These are phyloP conservation scores for Fusarium irregulare DNA, from an alignment of 2,329 filamentous ascomycete genomes.

Conservation along the genomic window DNA sequence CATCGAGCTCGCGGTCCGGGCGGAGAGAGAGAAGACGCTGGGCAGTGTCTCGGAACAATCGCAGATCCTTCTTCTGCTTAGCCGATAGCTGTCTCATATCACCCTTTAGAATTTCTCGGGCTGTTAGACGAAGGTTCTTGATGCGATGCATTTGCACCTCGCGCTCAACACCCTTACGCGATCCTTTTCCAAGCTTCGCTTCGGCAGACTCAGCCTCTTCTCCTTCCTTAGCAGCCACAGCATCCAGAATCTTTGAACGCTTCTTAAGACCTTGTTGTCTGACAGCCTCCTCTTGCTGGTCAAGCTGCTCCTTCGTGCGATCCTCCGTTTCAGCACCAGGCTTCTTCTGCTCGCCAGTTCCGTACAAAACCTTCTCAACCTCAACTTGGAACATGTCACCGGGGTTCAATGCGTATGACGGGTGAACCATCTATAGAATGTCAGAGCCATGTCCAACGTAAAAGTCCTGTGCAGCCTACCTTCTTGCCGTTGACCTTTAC, in stretches of 20 bases:
- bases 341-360: constrained; percentile 80
- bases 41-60: constrained; percentile 75
- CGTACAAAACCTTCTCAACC: constrained; percentile 85
- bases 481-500: constrained; percentile 98
- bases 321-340: constrained; percentile 40
- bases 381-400: constrained; percentile 99
- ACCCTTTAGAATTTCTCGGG: constrained; percentile 53
- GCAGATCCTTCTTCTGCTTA: constrained; percentile 80
- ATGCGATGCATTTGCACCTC: constrained; percentile 43
- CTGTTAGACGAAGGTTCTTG: constrained; percentile 47
- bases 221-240: constrained; percentile 37
- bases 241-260: constrained; percentile 31
- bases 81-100: constrained; percentile 67
- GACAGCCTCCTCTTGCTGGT: constrained; percentile 45
- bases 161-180: constrained; percentile 38
- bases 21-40: constrained; percentile 66
- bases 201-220: constrained; percentile 36
- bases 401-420: constrained; percentile 93
- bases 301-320: constrained; percentile 34
- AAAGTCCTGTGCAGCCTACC: constrained; percentile 63
- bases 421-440: constrained; percentile 80
- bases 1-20: constrained; percentile 47
- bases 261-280: constrained; percentile 39
- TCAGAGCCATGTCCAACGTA: constrained; percentile 6
- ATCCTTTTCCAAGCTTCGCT: constrained; percentile 29